Percentiles rank a stretch among this genome's conserved stretches.
These are phyloP conservation scores for Sarcocystis neurona DNA, from an alignment of 169 alveolate species.

Conservation along the genomic window DNA sequence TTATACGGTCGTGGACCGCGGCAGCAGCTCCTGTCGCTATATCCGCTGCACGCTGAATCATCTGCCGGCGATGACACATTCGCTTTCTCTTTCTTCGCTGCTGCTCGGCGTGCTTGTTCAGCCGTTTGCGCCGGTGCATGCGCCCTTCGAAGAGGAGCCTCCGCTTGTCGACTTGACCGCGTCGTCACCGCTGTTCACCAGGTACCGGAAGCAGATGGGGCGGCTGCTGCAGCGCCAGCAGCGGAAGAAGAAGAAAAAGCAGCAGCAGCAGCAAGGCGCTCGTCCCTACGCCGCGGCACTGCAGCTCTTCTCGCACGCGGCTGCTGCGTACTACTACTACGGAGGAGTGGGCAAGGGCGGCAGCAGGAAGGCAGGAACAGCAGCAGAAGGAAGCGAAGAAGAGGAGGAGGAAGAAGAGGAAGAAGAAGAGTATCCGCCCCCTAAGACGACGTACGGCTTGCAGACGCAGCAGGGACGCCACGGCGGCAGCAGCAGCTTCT, in stretches of 20 bases:
- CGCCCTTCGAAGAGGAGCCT: conserved; percentile 50
- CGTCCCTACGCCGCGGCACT: too few relatives aligned
- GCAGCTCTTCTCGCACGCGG: conserved; percentile 22
- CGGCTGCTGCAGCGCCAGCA: not conserved
- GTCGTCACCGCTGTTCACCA: conserved; percentile 19
- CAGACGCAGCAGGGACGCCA: conserved; percentile 32
- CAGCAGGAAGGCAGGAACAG: conserved; percentile 9
- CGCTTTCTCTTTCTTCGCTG: conserved; percentile 50
- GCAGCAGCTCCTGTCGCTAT: conserved; percentile 64
- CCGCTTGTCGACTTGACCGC: conserved; percentile 56
- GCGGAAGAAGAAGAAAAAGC: not conserved
- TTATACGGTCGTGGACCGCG: conserved; percentile 62
- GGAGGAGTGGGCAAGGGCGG: not conserved
- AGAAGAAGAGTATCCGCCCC: too few relatives aligned
- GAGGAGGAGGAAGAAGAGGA: too few relatives aligned
- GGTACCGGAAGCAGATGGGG: not conserved
- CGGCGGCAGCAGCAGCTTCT: conserved; percentile 17
- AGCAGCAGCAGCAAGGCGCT: not conserved
- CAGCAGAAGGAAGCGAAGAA: conserved; percentile 40
- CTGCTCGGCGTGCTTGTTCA: conserved; percentile 50
- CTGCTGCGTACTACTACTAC: conserved; percentile 29
- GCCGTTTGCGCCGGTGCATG: conserved; percentile 62
- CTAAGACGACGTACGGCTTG: too few relatives aligned
- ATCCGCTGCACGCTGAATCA: conserved; percentile 61
- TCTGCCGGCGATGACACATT: conserved; percentile 62